phyloP scores from a whole-genome alignment of 495 filamentous ascomycete genomes.

The Talaromyces borbonicus region DNA sequence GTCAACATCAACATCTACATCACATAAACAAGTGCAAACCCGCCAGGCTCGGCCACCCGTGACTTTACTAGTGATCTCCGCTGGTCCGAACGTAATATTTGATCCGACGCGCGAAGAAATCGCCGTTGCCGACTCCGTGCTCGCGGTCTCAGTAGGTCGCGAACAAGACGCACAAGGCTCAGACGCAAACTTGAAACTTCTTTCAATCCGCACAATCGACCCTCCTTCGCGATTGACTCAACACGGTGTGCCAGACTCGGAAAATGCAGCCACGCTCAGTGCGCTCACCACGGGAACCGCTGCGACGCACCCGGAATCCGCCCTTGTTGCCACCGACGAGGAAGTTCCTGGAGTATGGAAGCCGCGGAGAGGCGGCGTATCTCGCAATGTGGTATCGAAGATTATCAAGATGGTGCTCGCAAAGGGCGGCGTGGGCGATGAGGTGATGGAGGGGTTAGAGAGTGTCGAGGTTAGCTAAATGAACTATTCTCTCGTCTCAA shows the following conservation, averaged over 20 bases:
- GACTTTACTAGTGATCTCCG: slow-evolving; percentile 78
- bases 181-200: slow-evolving; percentile 32
- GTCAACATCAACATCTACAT: slow-evolving; percentile 1
- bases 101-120: slow-evolving; percentile 87
- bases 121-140: slow-evolving; percentile 76
- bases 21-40: slow-evolving; percentile 7
- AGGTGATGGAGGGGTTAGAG: slow-evolving; percentile 72
- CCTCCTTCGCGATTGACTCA: slow-evolving; percentile 61
- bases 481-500: too few species aligned
- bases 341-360: slow-evolving; percentile 68
- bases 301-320: slow-evolving; percentile 20
- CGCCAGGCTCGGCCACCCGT: slow-evolving; percentile 56
- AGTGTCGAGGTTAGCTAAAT: slow-evolving; percentile 32
- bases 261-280: slow-evolving; percentile 53
- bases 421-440: slow-evolving; percentile 68
- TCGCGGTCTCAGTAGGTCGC: slow-evolving; percentile 63
- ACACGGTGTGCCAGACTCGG: slow-evolving; percentile 56
- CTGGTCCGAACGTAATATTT: slow-evolving; percentile 84
- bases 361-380: slow-evolving; percentile 64
- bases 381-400: slow-evolving; percentile 52
- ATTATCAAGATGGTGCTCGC: slow-evolving; percentile 59
- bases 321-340: slow-evolving; percentile 36
- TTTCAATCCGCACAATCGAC: slow-evolving; percentile 61
- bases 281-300: slow-evolving; percentile 20
- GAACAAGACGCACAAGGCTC: slow-evolving; percentile 12